Evolutionary conservation across 1,139 yeast genomes (phyloP).

Genomic region (Kluyveromyces sp.): DNA sequence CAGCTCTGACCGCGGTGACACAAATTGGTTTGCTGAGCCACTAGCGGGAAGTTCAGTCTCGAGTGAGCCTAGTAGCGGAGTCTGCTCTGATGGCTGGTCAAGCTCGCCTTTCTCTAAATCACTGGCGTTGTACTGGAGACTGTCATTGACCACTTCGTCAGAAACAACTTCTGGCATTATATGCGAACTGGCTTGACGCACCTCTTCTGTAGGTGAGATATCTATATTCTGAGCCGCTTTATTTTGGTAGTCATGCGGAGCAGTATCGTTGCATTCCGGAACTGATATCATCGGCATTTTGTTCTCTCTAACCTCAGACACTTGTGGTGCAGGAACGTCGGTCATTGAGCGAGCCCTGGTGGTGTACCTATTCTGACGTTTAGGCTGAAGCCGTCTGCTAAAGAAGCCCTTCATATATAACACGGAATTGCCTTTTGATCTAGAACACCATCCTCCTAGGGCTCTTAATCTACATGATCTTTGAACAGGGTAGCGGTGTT

Average conservation of each 20-base stretch:
- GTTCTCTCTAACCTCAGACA: not conserved
- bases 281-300: conserved; percentile 1
- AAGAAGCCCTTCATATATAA: not conserved
- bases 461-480: too few relatives aligned
- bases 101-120: conserved; percentile 1
- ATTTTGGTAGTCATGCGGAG: not conserved
- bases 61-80: not conserved
- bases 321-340: not conserved
- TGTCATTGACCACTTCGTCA: not conserved
- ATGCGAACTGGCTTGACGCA: too few relatives aligned
- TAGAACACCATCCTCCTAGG: too few relatives aligned
- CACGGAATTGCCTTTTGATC: not conserved
- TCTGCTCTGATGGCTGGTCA: not conserved
- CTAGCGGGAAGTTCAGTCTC: not conserved
- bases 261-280: not conserved
- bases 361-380: not conserved
- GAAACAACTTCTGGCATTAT: not conserved
- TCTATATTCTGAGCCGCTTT: not conserved
- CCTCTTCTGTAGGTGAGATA: too few relatives aligned
- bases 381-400: not conserved
- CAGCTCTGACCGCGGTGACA: not conserved
- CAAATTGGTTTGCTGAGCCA: not conserved
- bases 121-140: conserved; percentile 1
- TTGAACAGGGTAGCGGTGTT: not conserved
- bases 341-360: not conserved